Conservation (phyloP, 345 rosid species). For the Syzygium aqueum region DNA sequence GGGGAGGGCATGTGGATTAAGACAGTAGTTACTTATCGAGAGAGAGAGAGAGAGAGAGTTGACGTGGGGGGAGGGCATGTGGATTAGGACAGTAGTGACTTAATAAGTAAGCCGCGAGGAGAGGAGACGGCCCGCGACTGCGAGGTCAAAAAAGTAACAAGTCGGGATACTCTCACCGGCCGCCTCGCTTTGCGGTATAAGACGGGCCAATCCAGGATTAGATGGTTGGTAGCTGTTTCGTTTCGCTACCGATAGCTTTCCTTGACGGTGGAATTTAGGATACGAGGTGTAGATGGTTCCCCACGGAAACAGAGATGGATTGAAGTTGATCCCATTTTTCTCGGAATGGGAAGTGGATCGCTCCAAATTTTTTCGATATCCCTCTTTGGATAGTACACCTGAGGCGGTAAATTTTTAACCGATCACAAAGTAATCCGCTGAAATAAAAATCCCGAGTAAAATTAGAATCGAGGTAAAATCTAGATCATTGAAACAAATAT, state of each 20-base stretch:
- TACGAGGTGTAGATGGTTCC: neutral
- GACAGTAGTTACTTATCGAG: too few relatives aligned
- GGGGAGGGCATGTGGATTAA: too few relatives aligned
- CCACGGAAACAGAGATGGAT: neutral
- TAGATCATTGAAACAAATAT: neutral
- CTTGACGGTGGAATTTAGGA: neutral
- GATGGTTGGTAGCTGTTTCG: neutral
- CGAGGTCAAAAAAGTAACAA: neutral
- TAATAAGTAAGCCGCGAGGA: neutral
- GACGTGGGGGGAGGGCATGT: too few relatives aligned
- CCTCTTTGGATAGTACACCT: neutral
- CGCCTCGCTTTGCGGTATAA: neutral
- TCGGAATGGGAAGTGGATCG: neutral
- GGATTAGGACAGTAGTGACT: neutral
- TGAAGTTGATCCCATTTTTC: neutral
- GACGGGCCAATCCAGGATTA: neutral
- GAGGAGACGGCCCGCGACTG: neutral
- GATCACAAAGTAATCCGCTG: fast-evolving
- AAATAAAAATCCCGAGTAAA: neutral
- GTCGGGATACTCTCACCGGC: neutral
- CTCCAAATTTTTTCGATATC: fast-evolving
- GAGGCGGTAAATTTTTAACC: too few relatives aligned
- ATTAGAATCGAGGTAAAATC: fast-evolving
- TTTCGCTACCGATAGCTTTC: neutral
- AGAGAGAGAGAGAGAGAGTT: too few relatives aligned